Base-by-base conservation (phyloP, 2,329 filamentous ascomycete species). In the Pleomassaria siparia region DNA sequence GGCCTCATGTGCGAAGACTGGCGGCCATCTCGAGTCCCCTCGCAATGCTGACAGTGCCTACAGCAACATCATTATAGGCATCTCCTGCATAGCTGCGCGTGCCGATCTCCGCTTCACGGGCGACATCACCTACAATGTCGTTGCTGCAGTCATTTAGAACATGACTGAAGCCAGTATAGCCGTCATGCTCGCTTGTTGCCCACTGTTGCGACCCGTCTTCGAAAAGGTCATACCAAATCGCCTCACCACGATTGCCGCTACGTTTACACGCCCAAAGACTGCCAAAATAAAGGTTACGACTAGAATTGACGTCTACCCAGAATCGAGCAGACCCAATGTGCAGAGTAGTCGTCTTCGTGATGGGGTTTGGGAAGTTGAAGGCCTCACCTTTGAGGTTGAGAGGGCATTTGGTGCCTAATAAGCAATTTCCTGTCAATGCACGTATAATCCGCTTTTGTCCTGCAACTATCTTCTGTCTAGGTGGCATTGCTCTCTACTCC, bases 181-280 rank as follows among this genome's bases (percentile, higher is more conserved):
- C 2, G 62, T 66, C 13, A 53, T 59, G 9, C 53, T 64, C 20
- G 55, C 58, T 7, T 64, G 59, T 35, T 59, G 55, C 44, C 56
- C 53, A 10, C 53, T 60, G 8, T 40, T 63, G 21, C 57, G 58
- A n/a, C 60, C 63, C 10, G 7, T 59, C 1, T 62, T 66, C 33
- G 57, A 63, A 29, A 54, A 45, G 30, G 12, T 60, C 3, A 11
- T 59, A 2, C 51, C 56, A 5, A 47, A 18, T 18, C 36, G 43
- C 5, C 39, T 60, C 9, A 59, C 53, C 8, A 48, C 43, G n/a
- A 37, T 55, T 11, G 10, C 28, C 18, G 12, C 42, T 24, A 7
- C 33, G 2, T 5, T 13, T 13, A 35, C 30, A 12, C 39, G 12
- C 25, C 29, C 4, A 26, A 41, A 26, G 9, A 21, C 32, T 32